phyloP scores from a whole-genome alignment of 2,329 filamentous ascomycete genomes.

The Shiraia bambusicola region DNA sequence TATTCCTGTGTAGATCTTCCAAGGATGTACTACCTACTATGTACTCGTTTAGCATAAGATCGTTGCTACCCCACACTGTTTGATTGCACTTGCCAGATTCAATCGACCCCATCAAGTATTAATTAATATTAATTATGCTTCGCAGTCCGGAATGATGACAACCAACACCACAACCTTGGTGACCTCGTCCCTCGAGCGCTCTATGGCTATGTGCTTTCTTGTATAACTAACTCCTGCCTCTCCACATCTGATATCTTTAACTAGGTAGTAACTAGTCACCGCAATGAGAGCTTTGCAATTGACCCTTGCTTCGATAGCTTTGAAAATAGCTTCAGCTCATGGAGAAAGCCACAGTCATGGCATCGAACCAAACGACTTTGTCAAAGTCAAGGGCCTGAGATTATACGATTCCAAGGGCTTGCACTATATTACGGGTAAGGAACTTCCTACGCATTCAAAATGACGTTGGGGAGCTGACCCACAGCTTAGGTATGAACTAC shows the following conservation, averaged over 20 bases:
- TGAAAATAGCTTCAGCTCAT: conserved; percentile 8
- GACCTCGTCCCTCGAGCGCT: not conserved
- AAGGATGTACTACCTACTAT: not conserved
- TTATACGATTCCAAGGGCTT: conserved; percentile 39
- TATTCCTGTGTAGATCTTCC: too few relatives aligned
- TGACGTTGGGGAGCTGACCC: not conserved
- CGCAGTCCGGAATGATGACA: not conserved
- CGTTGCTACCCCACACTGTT: not conserved
- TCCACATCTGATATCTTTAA: too few relatives aligned
- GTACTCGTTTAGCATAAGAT: not conserved
- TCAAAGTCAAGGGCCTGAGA: conserved; percentile 38
- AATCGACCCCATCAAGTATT: too few relatives aligned
- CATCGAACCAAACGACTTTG: conserved; percentile 38
- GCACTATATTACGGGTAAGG: conserved; percentile 39
- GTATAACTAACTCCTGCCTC: not conserved
- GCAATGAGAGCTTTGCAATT: conserved; percentile 16
- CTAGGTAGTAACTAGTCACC: too few relatives aligned
- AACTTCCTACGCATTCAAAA: too few relatives aligned
- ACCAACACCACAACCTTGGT: conserved; percentile 1
- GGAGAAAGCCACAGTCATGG: conserved; percentile 8
- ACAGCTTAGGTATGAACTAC: conserved; percentile 41
- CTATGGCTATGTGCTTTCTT: not conserved
- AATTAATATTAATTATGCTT: too few relatives aligned
- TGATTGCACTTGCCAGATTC: too few relatives aligned
- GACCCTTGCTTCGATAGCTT: conserved; percentile 15